Percentiles rank a stretch among this genome's conserved stretches.
Evolutionary conservation across 495 filamentous ascomycete genomes (phyloP).

Genomic region (Annulohypoxylon moriforme): DNA sequence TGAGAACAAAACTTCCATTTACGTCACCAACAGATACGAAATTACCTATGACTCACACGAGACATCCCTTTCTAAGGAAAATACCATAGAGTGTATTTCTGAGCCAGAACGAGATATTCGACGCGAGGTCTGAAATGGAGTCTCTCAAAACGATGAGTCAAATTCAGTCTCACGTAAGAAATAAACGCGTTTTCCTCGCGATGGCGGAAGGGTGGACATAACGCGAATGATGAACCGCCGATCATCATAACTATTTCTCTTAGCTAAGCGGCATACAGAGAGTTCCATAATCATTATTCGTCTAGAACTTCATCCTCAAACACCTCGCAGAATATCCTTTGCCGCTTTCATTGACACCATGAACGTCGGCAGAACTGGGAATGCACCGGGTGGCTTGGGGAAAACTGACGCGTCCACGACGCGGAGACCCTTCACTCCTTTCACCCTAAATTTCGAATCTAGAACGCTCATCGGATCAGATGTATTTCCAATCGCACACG

Average conservation of each 20-base stretch:
- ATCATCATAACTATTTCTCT: too few relatives aligned
- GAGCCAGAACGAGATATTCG: background rate
- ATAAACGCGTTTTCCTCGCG: background rate
- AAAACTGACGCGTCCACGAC: constrained; percentile 70
- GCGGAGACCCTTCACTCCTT: constrained; percentile 62
- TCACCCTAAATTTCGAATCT: constrained; percentile 63
- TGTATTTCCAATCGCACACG: constrained; percentile 64
- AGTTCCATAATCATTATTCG: background rate
- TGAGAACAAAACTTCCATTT: background rate
- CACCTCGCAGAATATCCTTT: constrained; percentile 61
- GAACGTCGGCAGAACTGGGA: constrained; percentile 70
- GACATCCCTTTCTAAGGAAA: background rate
- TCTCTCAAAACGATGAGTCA: background rate
- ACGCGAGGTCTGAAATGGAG: constrained; percentile 1
- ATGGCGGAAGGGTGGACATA: too few relatives aligned
- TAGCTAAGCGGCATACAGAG: background rate
- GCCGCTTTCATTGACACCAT: constrained; percentile 70
- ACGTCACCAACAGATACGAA: background rate
- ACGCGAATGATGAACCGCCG: too few relatives aligned
- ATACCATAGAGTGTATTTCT: constrained; percentile 11
- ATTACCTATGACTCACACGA: background rate
- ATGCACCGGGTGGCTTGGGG: constrained; percentile 65
- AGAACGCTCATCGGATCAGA: constrained; percentile 62
- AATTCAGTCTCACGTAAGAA: background rate
- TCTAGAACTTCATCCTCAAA: background rate